These are phyloP conservation scores for Eucalyptus guilfoylei DNA, from an alignment of 345 rosid species.

Conservation along the genomic window DNA sequence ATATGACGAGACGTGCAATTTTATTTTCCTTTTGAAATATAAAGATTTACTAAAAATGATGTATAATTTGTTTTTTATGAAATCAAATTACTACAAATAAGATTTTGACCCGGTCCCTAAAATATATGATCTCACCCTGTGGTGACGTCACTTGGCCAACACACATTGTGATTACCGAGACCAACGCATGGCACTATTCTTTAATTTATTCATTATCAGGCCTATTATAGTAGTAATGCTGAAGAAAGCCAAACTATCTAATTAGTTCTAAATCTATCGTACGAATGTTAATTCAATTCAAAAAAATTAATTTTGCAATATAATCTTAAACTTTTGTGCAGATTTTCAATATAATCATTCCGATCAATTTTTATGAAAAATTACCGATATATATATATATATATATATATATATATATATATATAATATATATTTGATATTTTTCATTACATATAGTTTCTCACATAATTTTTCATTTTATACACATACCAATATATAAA, in stretches of 20 bases:
- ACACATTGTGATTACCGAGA: neutral
- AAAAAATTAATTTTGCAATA: neutral
- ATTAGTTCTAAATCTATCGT: neutral
- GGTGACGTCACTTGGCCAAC: neutral
- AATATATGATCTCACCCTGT: neutral
- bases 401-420: too few relatives aligned
- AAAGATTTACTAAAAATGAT: neutral
- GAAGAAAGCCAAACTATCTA: neutral
- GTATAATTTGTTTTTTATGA: neutral
- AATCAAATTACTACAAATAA: neutral
- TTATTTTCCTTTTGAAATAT: neutral
- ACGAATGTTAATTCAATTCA: neutral
- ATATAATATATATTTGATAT: neutral
- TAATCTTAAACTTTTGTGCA: neutral
- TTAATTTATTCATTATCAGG: neutral
- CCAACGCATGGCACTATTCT: neutral
- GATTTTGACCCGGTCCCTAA: neutral
- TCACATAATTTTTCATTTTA: neutral
- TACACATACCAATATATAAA: neutral
- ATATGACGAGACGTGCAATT: neutral
- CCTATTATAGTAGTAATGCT: neutral
- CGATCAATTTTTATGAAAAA: rapidly evolving
- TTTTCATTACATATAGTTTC: neutral
- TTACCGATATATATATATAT: neutral
- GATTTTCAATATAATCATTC: neutral